Conservation (phyloP, 1,284 basidiomycete species). For the Uromyces viciae-fabae region DNA sequence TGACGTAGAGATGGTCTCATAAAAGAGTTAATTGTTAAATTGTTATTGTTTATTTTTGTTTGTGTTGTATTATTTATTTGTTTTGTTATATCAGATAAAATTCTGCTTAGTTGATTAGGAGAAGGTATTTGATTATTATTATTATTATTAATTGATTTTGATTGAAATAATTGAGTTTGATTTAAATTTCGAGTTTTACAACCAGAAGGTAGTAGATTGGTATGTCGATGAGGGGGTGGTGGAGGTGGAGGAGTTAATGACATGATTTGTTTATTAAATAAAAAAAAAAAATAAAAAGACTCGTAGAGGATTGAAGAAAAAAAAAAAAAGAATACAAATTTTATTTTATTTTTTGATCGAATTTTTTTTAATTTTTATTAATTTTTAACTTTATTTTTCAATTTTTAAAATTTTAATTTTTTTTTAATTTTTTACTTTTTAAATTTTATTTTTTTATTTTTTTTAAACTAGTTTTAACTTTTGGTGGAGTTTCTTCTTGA, state of each 20-base stretch:
- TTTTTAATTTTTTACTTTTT: background rate
- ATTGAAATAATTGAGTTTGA: too few relatives aligned
- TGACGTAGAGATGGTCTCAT: conserved; percentile 20
- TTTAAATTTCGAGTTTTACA: background rate
- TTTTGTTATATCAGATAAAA: conserved; percentile 9
- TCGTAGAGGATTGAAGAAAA: background rate
- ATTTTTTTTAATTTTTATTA: background rate
- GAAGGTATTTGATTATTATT: background rate
- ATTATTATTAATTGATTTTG: too few relatives aligned
- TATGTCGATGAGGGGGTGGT: conserved; percentile 15
- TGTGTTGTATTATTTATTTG: background rate
- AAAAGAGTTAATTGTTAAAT: conserved; percentile 5
- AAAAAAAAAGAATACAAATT: background rate
- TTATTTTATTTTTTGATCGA: background rate
- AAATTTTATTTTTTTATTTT: background rate
- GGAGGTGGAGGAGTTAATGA: background rate
- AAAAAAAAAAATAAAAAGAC: background rate
- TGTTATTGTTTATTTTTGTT: background rate
- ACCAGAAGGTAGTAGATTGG: background rate
- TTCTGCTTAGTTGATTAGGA: background rate
- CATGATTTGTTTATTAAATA: too few relatives aligned
- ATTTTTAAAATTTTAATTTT: background rate
- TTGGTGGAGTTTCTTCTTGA: too few relatives aligned
- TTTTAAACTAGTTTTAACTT: background rate
- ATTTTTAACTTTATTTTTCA: background rate